Evolutionary conservation across 1,284 basidiomycete species (phyloP).

Genomic region (Earliella scabrosa): DNA sequence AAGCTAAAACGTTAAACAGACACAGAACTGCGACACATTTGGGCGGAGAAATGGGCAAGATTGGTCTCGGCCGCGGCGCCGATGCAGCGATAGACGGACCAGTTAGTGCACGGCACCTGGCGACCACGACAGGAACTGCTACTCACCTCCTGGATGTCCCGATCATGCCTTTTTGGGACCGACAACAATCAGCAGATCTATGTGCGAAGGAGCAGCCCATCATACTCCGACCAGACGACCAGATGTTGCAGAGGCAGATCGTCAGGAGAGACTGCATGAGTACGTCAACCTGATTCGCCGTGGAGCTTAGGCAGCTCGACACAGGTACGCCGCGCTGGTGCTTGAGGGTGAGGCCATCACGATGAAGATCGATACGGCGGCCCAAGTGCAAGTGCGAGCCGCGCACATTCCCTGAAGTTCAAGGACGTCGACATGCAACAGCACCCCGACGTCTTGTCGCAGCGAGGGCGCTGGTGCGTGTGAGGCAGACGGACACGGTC

Average conservation of each 20-base stretch:
- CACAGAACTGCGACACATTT: conserved; percentile 10
- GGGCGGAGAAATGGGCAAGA: conserved; percentile 13
- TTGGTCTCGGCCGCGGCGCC: conserved; percentile 10
- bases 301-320: conserved; percentile 1
- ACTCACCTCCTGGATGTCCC: conserved; percentile 10
- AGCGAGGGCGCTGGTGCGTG: too few species aligned
- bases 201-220: conserved; percentile 15
- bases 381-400: conserved; percentile 3
- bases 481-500: too few species aligned
- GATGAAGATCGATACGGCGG: conserved; percentile 24
- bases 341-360: conserved; percentile 15
- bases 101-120: conserved; percentile 10
- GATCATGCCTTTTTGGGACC: conserved; percentile 13
- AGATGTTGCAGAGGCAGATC: conserved; percentile 16
- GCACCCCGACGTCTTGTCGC: too few species aligned
- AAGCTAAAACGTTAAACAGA: conserved; percentile 41
- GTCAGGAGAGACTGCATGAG: conserved; percentile 12
- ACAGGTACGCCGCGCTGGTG: neutral
- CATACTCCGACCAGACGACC: conserved; percentile 1
- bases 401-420: too few species aligned
- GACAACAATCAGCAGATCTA: conserved; percentile 23
- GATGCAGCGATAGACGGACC: conserved; percentile 22
- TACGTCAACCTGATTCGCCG: conserved; percentile 20
- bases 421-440: too few species aligned
- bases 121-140: conserved; percentile 14